phyloP scores from a whole-genome alignment of 768 basidiomycete species.

The Lentinula boryana region DNA sequence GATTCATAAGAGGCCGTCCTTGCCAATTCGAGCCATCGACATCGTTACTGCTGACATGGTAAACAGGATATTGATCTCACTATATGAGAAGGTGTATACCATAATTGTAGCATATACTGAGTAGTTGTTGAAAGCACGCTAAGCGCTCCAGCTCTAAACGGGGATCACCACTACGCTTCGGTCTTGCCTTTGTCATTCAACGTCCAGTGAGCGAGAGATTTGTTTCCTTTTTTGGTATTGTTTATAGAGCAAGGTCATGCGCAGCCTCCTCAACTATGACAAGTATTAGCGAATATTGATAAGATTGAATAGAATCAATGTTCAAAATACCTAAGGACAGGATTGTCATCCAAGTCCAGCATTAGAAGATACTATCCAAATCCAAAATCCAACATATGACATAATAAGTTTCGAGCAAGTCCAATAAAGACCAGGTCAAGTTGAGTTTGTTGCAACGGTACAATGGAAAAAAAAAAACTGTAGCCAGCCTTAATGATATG shows the following conservation, averaged over 20 bases:
- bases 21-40: background rate
- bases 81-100: background rate
- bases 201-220: background rate
- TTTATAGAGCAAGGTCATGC: background rate
- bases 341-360: background rate
- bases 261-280: background rate
- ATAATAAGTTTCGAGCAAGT: too few species aligned
- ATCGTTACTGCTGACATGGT: background rate
- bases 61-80: too few species aligned
- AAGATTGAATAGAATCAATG: background rate
- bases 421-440: background rate
- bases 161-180: background rate
- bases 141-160: background rate
- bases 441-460: background rate
- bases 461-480: background rate
- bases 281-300: background rate
- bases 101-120: background rate
- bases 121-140: background rate
- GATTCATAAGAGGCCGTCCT: background rate
- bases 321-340: background rate
- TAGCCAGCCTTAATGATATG: background rate
- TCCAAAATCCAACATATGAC: background rate
- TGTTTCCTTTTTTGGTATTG: background rate
- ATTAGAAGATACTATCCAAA: background rate
- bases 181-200: constrained; percentile 1